phyloP scores from a whole-genome alignment of 345 rosid genomes.

The Acer saccharum region DNA sequence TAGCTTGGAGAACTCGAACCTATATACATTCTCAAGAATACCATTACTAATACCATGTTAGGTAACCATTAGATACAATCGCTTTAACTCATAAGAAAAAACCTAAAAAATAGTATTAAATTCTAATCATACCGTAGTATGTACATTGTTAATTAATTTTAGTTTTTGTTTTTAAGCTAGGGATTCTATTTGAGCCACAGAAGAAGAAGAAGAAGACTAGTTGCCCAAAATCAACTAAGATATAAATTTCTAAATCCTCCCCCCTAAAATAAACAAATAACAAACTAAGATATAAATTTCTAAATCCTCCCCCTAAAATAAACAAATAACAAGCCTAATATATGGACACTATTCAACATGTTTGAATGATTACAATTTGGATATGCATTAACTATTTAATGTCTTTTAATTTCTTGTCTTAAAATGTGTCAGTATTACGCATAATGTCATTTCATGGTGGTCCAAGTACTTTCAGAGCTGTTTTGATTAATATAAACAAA shows the following conservation, averaged over 20 bases:
- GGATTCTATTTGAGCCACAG: not conserved
- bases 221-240: not conserved
- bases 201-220: not conserved
- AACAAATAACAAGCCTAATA: not conserved
- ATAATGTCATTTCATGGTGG: not conserved
- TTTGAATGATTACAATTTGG: not conserved
- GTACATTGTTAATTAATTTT: not conserved
- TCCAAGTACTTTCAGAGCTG: not conserved
- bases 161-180: not conserved
- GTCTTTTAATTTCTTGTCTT: not conserved
- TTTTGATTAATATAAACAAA: not conserved
- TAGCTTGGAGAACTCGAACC: not conserved
- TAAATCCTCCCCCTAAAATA: not conserved
- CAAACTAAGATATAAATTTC: not conserved
- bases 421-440: not conserved
- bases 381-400: no score
- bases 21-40: not conserved
- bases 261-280: not conserved
- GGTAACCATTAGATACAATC: no score
- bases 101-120: no score
- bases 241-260: not conserved
- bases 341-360: not conserved
- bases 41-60: no score
- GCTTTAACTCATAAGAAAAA: no score
- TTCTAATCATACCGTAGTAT: not conserved